Percentiles rank a stretch among this genome's conserved stretches.
These are phyloP conservation scores for Chiua virens DNA, from an alignment of 768 basidiomycete genomes.

Conservation along the genomic window DNA sequence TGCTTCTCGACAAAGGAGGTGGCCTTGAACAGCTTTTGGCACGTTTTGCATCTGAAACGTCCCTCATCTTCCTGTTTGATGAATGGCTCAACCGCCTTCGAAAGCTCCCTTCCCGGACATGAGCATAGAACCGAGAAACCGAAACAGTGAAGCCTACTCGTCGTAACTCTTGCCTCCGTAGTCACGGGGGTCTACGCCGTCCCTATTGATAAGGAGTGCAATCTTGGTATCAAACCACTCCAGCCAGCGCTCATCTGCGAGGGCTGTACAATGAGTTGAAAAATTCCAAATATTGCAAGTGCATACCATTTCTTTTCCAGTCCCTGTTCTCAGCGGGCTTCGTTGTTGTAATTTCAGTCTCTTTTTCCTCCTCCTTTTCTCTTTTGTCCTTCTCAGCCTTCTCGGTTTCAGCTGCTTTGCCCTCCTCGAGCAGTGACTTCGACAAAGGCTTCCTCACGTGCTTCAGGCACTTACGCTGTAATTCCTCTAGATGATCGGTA, in stretches of 20 bases:
- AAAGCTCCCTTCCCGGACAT: slow-evolving; percentile 61
- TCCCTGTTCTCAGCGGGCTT: slow-evolving; percentile 46
- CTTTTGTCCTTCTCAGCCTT: slow-evolving; percentile 47
- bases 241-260: slow-evolving; percentile 81
- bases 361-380: slow-evolving; percentile 45
- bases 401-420: slow-evolving; percentile 53
- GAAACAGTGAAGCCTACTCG: slow-evolving; percentile 58
- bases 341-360: slow-evolving; percentile 28
- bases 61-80: slow-evolving; percentile 97
- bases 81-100: slow-evolving; percentile 71
- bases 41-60: slow-evolving; percentile 95
- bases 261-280: slow-evolving; percentile 9
- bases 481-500: slow-evolving; percentile 91
- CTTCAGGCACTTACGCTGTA: slow-evolving; percentile 91
- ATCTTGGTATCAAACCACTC: slow-evolving; percentile 88
- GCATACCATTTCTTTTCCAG: slow-evolving; percentile 69
- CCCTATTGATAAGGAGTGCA: slow-evolving; percentile 73
- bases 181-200: slow-evolving; percentile 79
- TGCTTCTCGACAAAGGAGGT: slow-evolving; percentile 98
- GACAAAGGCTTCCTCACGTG: slow-evolving; percentile 81
- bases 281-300: background rate
- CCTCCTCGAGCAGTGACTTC: slow-evolving; percentile 59
- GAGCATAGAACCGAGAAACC: slow-evolving; percentile 12
- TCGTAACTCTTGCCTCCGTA: slow-evolving; percentile 90
- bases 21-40: slow-evolving; percentile 97